Conservation (phyloP, 495 filamentous ascomycete genomes). For the Aspergillus egyptiacus region DNA sequence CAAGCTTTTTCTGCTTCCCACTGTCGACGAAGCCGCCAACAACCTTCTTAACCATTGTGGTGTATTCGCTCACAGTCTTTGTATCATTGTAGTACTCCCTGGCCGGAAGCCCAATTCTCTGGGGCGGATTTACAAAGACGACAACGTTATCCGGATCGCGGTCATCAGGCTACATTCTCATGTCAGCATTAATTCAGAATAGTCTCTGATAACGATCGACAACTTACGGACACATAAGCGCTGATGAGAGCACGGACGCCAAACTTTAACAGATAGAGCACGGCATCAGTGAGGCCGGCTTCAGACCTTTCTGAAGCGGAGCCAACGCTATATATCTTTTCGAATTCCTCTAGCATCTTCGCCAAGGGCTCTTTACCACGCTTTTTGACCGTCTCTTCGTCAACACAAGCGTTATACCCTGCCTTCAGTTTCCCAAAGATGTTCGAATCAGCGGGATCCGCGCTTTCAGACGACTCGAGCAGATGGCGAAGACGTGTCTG, state of each 20-base stretch:
- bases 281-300: slow-evolving; percentile 43
- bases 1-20: slow-evolving; percentile 22
- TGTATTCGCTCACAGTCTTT: slow-evolving; percentile 47
- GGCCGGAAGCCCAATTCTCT: slow-evolving; percentile 52
- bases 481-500: slow-evolving; percentile 57
- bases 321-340: slow-evolving; percentile 48
- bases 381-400: slow-evolving; percentile 48
- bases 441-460: slow-evolving; percentile 46
- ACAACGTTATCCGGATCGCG: slow-evolving; percentile 59
- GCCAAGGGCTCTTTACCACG: slow-evolving; percentile 49
- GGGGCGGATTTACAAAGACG: slow-evolving; percentile 49
- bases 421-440: slow-evolving; percentile 63
- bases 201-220: not conserved
- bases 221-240: slow-evolving; percentile 44
- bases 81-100: slow-evolving; percentile 61
- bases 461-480: slow-evolving; percentile 51
- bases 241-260: slow-evolving; percentile 46
- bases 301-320: slow-evolving; percentile 25
- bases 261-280: slow-evolving; percentile 49
- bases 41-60: slow-evolving; percentile 41
- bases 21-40: slow-evolving; percentile 28
- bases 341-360: slow-evolving; percentile 46
- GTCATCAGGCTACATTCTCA: slow-evolving; percentile 45
- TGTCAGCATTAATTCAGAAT: not conserved
- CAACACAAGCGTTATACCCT: slow-evolving; percentile 60